Evolutionary conservation across 495 filamentous ascomycete species (phyloP), one percentile per base, ranked within the genome.

Genomic region (Pyrenopolyporus hunteri): DNA sequence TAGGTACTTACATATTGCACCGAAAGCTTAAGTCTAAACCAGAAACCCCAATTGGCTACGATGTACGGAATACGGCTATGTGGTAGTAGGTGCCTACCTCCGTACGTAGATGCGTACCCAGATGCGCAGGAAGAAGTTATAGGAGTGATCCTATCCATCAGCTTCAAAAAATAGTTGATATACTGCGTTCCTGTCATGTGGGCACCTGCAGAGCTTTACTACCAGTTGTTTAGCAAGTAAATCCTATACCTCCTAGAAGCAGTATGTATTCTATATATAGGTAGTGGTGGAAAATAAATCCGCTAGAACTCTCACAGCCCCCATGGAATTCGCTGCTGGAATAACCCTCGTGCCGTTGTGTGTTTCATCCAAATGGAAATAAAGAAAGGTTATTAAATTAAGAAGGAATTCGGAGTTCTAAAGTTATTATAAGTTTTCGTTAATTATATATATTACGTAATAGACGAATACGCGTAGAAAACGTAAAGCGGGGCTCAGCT

Each of bases 81-180:
- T n/a, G n/a, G n/a, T n/a, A n/a, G n/a, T n/a, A 9, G 2, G 8
- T n/a, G 13, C 31, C 7, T 33, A 33, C 31, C 31, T 33, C 2
- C 31, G 31, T n/a, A n/a, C n/a, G n/a, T n/a, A n/a, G n/a, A n/a
- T n/a, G n/a, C n/a, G n/a, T n/a, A n/a, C n/a, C n/a, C n/a, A n/a
- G n/a, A n/a, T 23, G 13, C 37, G 23, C 17, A 42, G 3, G 37
- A 20, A n/a, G 17, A 20, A 42, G 37, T 42, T 42, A 42, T 20
- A 42, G 37, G 8, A 22, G 28, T 55, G 36, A 39, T 51, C 48
- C 47, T 53, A 10, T n/a, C 42, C 35, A 17, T 49, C 33, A 49
- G 3, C 54, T 49, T 25, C 11, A 35, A 19, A 42, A 42, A 33
- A 25, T 56, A 31, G 33, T 22, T 16, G 28, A 51, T 51, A 46